Conservation (phyloP, 495 filamentous ascomycete species). For the Aspergillus incahuasiensis region DNA sequence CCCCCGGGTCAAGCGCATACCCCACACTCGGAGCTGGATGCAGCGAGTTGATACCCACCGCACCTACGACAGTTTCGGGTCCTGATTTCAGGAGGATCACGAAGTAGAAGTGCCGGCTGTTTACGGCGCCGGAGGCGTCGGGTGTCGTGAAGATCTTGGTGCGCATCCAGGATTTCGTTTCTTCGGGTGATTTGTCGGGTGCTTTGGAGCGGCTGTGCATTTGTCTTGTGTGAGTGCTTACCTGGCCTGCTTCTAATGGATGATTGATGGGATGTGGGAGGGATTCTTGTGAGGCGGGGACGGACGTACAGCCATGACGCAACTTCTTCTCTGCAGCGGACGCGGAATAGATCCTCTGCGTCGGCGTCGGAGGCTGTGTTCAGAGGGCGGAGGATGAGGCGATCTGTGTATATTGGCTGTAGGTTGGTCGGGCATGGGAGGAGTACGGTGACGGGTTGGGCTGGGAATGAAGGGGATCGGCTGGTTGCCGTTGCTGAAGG, state of each 20-base stretch:
- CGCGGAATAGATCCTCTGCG: conserved; percentile 20
- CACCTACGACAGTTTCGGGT: conserved; percentile 18
- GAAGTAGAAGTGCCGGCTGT: conserved; percentile 20
- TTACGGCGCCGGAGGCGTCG: conserved; percentile 22
- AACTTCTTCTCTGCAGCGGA: conserved; percentile 22
- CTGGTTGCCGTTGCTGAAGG: neutral
- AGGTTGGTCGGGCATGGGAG: conserved; percentile 13
- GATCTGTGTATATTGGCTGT: conserved; percentile 16
- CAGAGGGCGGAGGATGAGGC: conserved; percentile 18
- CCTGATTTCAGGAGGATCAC: conserved; percentile 16
- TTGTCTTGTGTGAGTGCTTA: conserved; percentile 5
- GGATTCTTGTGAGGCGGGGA: neutral
- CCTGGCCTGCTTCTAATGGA: neutral
- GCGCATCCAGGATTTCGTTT: conserved; percentile 20
- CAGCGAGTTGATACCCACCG: conserved; percentile 22
- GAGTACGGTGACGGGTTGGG: conserved; percentile 13
- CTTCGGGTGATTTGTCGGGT: conserved; percentile 9
- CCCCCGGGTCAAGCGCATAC: conserved; percentile 22
- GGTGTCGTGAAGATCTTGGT: conserved; percentile 20
- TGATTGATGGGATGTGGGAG: no score
- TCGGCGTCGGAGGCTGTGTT: conserved; percentile 2
- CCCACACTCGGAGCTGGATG: conserved; percentile 25
- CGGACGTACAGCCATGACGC: conserved; percentile 26
- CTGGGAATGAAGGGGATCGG: no score
- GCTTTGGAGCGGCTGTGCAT: conserved; percentile 24